phyloP scores from a whole-genome alignment of 2,329 filamentous ascomycete genomes.

The Aspergillus aculeatus region DNA sequence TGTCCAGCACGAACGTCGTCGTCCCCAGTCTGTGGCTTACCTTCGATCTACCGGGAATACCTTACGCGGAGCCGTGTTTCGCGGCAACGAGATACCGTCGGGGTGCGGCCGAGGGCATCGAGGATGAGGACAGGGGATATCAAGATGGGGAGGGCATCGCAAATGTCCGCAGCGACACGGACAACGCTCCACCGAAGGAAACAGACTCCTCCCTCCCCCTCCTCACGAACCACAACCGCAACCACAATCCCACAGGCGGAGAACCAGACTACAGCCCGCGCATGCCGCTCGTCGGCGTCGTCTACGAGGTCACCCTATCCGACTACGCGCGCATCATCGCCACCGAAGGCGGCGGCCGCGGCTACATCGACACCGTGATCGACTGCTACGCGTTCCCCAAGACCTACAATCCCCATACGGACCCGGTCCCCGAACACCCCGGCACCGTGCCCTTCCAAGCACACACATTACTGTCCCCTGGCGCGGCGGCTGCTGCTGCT shows the following conservation, averaged over 20 bases:
- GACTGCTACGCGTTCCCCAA: slow-evolving; percentile 70
- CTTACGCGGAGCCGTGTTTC: slow-evolving; percentile 89
- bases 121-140: not conserved
- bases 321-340: slow-evolving; percentile 86
- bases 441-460: slow-evolving; percentile 69
- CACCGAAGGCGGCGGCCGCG: slow-evolving; percentile 81
- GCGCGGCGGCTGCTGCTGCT: slow-evolving; percentile 26
- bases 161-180: not conserved
- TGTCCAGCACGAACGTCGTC: slow-evolving; percentile 77
- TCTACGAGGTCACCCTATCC: slow-evolving; percentile 83
- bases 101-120: too few relatives aligned
- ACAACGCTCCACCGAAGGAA: not conserved
- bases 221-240: not conserved
- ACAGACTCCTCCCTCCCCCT: not conserved
- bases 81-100: slow-evolving; percentile 69
- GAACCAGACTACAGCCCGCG: slow-evolving; percentile 39
- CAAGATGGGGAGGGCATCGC: not conserved
- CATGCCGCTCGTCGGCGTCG: slow-evolving; percentile 84
- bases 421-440: slow-evolving; percentile 64
- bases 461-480: slow-evolving; percentile 76
- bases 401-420: slow-evolving; percentile 42
- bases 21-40: slow-evolving; percentile 75
- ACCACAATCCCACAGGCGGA: slow-evolving; percentile 33
- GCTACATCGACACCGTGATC: slow-evolving; percentile 81
- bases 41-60: slow-evolving; percentile 82